Evolutionary conservation across 2,329 filamentous ascomycete species (phyloP).

Genomic region (Orbilia javanica): DNA sequence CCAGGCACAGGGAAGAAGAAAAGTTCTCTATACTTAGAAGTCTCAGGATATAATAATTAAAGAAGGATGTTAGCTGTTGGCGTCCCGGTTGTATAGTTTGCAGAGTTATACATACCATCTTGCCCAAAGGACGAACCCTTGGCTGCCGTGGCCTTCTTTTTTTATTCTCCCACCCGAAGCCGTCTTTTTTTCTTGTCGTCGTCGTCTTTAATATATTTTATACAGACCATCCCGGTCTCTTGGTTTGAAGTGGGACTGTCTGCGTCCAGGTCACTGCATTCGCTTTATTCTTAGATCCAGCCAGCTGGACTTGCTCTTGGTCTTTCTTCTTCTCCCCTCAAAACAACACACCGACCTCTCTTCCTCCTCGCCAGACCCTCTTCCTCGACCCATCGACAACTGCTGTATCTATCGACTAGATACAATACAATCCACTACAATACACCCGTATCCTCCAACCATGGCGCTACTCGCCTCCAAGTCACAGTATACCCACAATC

Average conservation of each 20-base stretch:
- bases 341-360: constrained; percentile 4
- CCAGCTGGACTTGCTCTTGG: neutral
- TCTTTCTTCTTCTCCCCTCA: neutral
- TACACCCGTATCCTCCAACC: neutral
- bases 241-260: neutral
- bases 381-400: no score
- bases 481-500: constrained; percentile 61
- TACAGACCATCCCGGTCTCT: constrained; percentile 7
- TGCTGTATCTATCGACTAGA: neutral
- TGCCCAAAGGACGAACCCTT: neutral
- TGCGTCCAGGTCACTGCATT: constrained; percentile 1
- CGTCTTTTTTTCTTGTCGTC: neutral
- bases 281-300: neutral
- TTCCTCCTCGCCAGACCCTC: no score
- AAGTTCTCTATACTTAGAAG: neutral
- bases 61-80: constrained; percentile 32
- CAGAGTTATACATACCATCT: neutral
- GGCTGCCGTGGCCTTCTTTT: neutral
- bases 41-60: constrained; percentile 4
- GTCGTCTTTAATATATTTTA: constrained; percentile 23
- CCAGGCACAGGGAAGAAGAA: neutral
- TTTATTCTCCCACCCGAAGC: neutral
- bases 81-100: constrained; percentile 29
- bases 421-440: neutral
- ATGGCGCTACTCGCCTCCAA: constrained; percentile 62